Evolutionary conservation across 805 yeast genomes (phyloP).

Genomic region (Clavispora santaluciae): DNA sequence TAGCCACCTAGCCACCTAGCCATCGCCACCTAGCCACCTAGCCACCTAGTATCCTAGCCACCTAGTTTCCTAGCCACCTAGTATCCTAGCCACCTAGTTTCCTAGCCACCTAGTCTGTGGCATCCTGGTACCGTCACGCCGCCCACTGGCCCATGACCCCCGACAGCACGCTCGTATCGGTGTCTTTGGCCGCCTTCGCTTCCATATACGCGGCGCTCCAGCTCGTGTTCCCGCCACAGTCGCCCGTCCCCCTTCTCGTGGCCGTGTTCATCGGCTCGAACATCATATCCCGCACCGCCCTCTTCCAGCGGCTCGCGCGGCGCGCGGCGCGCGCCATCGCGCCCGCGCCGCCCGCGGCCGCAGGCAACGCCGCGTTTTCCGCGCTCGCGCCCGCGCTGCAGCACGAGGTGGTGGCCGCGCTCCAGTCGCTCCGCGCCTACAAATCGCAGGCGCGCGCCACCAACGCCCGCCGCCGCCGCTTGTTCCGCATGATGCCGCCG

Average conservation of each 20-base stretch:
- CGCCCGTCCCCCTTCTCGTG: slow-evolving; percentile 25
- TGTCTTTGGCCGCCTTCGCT: slow-evolving; percentile 5
- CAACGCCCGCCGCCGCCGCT: slow-evolving; percentile 42
- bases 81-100: too few relatives aligned
- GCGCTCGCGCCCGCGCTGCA: slow-evolving; percentile 18
- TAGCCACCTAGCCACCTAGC: too few relatives aligned
- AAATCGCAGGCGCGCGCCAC: slow-evolving; percentile 31
- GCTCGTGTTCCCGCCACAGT: slow-evolving; percentile 12
- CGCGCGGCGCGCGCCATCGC: neutral
- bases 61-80: too few relatives aligned
- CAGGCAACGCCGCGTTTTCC: neutral
- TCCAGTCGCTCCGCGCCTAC: slow-evolving; percentile 46
- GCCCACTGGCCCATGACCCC: neutral
- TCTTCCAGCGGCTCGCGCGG: slow-evolving; percentile 12
- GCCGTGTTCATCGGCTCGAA: slow-evolving; percentile 28
- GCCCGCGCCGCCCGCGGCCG: neutral
- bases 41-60: too few relatives aligned
- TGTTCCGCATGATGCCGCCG: slow-evolving; percentile 46
- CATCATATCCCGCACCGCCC: slow-evolving; percentile 27
- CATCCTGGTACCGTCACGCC: too few relatives aligned
- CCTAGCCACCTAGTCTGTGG: too few relatives aligned
- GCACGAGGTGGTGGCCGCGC: slow-evolving; percentile 35
- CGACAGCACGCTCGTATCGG: slow-evolving; percentile 6
- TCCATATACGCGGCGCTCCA: slow-evolving; percentile 18
- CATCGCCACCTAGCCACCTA: too few relatives aligned